phyloP scores from a whole-genome alignment of 164 flowering plant species.

The Liriodendron chinense region DNA sequence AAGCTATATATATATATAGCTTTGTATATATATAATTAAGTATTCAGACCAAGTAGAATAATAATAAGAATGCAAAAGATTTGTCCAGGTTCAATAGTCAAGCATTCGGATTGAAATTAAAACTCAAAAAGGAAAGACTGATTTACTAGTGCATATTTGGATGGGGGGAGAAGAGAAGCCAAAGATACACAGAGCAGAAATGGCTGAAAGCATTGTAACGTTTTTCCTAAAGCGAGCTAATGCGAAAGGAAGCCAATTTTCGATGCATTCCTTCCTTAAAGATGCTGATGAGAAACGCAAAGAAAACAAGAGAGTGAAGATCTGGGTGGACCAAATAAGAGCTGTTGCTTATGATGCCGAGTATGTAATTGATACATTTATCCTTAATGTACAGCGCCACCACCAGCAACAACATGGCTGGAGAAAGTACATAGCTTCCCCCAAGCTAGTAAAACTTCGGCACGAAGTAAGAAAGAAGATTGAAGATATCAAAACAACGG shows the following conservation, averaged over 20 bases:
- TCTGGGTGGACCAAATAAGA: conserved; percentile 5
- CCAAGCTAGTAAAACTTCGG: neutral
- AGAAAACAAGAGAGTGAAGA: neutral
- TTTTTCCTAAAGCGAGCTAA: neutral
- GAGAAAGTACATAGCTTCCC: neutral
- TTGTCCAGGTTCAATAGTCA: no score
- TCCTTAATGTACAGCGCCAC: neutral
- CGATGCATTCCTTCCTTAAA: conserved; percentile 1
- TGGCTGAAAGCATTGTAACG: neutral
- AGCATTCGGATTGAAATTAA: no score
- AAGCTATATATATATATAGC: no score
- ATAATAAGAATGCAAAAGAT: no score
- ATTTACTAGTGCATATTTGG: no score
- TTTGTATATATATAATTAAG: no score
- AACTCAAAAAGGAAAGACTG: no score
- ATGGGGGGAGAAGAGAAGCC: no score
- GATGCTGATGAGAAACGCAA: neutral
- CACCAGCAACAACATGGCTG: neutral
- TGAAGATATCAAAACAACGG: neutral
- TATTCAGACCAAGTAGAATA: no score
- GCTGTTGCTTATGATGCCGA: conserved; percentile 3
- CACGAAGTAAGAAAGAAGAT: neutral
- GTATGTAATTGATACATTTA: neutral
- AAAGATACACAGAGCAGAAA: neutral
- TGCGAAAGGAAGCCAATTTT: neutral